Base-by-base conservation (phyloP, 129 eudicot species). In the Rutidosis leptorrhynchoides region DNA sequence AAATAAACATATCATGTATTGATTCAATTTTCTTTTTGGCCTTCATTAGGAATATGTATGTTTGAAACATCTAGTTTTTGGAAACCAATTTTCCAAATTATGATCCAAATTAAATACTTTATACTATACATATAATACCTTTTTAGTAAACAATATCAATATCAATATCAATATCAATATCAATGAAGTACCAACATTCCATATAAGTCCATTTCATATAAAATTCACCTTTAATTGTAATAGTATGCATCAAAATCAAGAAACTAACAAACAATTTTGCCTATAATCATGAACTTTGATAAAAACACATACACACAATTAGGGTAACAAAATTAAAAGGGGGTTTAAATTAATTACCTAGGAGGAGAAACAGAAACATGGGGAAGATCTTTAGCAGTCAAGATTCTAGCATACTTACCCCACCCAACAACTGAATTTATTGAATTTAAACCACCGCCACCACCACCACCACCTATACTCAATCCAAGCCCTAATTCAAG, bases 401-500 rank as follows among this genome's bases (percentile, higher is more conserved):
- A 81, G 56, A 89, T 81, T 79, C 86, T 86, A 12, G 83, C 84
- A 70, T 80, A 78, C 43, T 74, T 80, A 64, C 75, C 75, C 78
- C 78, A 67, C 26, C 71, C 19, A 53, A 35, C 74, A 22, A 32
- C 74, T 46, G 79, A 35, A 23, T 29, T 1, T 62, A 54, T 64
- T 3, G 69, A 30, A 58, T 53, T 78, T 26, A 48, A 48, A 48
- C 54, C 54, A 48, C 22, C 57, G 15, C 45, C 45, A 37, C 16
- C 42, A 60, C 73, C 70, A 6, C 79, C 83, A 24, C 76, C 81
- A 25, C 89, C 90, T 68, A 89, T 79, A 67, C 87, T 79, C 70
- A 89, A 74, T 1, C 87, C 96, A 69, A 89, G 90, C 5, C 96
- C 94, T 70, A 89, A 75, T 68, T 89, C 96, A 58, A 89, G 77